phyloP scores from a whole-genome alignment of 768 basidiomycete species.

The Tylopilus intermedius region DNA sequence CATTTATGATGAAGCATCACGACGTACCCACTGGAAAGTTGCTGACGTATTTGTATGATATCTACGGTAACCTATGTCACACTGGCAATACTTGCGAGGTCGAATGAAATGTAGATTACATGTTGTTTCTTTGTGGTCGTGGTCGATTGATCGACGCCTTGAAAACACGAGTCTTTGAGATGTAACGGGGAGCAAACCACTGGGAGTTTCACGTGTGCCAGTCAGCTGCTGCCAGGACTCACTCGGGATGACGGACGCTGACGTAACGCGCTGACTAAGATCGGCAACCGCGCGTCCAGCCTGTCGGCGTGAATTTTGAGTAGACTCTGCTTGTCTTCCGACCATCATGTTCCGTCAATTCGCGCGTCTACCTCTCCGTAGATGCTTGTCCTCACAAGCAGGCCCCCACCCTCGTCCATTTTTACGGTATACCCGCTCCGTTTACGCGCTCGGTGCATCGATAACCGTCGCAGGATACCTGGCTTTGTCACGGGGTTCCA shows the following conservation, averaged over 20 bases:
- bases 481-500: conserved; percentile 39
- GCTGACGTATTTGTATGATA: conserved; percentile 19
- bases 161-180: neutral
- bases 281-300: neutral
- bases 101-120: conserved; percentile 12
- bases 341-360: conserved; percentile 51
- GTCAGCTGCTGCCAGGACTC: too few relatives aligned
- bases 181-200: too few relatives aligned
- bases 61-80: conserved; percentile 4
- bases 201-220: too few relatives aligned
- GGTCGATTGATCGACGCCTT: neutral
- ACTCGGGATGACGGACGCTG: neutral
- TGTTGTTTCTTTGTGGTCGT: neutral
- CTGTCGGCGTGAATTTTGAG: conserved; percentile 22
- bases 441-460: conserved; percentile 41
- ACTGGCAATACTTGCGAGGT: neutral
- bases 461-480: conserved; percentile 42
- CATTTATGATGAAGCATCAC: neutral
- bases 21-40: conserved; percentile 6
- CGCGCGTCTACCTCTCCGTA: conserved; percentile 48
- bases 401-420: conserved; percentile 18
- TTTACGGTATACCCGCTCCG: conserved; percentile 25
- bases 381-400: conserved; percentile 46
- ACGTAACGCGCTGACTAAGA: conserved; percentile 26
- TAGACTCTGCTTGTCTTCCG: neutral